phyloP scores from a whole-genome alignment of 2,329 filamentous ascomycete genomes.

The Ceratocystis variospora region DNA sequence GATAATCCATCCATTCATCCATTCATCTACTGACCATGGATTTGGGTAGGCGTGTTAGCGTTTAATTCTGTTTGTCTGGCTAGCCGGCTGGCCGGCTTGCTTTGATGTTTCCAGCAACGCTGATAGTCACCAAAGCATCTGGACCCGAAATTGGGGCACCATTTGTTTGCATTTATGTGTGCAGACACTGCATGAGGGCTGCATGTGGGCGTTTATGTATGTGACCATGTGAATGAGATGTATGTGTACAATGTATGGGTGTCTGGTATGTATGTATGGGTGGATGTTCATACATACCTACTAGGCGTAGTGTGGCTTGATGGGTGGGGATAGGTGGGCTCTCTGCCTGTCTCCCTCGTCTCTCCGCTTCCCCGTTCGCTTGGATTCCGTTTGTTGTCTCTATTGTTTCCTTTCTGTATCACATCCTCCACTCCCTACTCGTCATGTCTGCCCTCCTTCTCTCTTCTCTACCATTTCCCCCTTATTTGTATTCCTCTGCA shows the following conservation, averaged over 20 bases:
- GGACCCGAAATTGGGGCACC: neutral
- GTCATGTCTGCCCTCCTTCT: neutral
- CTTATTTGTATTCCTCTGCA: neutral
- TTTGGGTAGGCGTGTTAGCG: neutral
- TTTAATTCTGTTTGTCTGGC: neutral
- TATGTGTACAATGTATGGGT: neutral
- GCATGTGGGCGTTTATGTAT: neutral
- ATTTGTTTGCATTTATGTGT: neutral
- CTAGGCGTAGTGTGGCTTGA: neutral
- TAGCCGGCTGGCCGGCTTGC: too few relatives aligned
- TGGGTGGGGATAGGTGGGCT: neutral
- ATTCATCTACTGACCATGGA: neutral
- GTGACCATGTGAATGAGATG: neutral
- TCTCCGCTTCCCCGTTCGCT: neutral
- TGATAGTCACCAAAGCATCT: neutral
- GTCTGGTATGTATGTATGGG: neutral
- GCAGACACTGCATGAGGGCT: neutral
- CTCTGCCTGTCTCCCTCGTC: neutral
- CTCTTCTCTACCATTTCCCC: neutral
- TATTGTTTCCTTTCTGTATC: neutral
- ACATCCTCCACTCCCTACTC: neutral
- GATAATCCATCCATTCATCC: neutral
- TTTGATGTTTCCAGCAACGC: too few relatives aligned
- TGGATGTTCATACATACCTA: neutral
- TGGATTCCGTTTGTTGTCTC: neutral